Base-by-base conservation (phyloP, 2,329 filamentous ascomycete species). In the Atkinsonella texensis region DNA sequence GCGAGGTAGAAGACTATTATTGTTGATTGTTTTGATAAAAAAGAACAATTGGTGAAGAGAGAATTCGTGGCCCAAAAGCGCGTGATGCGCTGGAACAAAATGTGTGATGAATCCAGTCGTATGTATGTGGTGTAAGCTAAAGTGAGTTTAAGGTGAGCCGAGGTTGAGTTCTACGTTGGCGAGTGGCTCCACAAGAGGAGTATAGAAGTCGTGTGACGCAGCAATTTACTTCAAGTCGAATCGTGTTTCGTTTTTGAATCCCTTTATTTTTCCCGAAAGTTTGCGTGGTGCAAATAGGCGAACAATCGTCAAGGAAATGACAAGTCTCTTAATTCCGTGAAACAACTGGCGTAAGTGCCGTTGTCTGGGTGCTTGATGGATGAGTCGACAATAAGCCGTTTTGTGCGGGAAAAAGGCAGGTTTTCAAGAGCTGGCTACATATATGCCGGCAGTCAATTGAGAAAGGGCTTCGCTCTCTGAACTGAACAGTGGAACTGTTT, bases 91-190 rank as follows among this genome's bases (percentile, higher is more conserved):
- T 41, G 38, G 44, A 48, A 50, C 46, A 20, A 17, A 17, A 20
- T 8, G 47, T 20, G 38, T 40, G 56, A 51, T 28, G 49, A 55
- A 33, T 50, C 18, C 17, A 38, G 44, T 39, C 40, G 52, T 47
- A 41, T 35, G 42, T 51, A 18, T 31, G 13, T 48, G 11, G 44
- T 52, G 48, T 51, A 50, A 47, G 52, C 44, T 5, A 13, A 50
- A 41, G 53, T 58, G 55, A 57, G 35, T 48, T 44, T 46, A 51
- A 55, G 46, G 54, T 58, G 56, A 58, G 51, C 51, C 51, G 51
- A 51, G 54, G 48, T 41, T 56, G 55, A 55, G 31, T 15, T 8
- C 23, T 18, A 39, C 28, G 41, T 46, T 49, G 48, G 51, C 44
- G 46, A 38, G 41, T 35, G 12, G 46, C 32, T 45, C 38, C 50